phyloP scores from a whole-genome alignment of 1,284 basidiomycete genomes.

The Bondarzewia mesenterica region DNA sequence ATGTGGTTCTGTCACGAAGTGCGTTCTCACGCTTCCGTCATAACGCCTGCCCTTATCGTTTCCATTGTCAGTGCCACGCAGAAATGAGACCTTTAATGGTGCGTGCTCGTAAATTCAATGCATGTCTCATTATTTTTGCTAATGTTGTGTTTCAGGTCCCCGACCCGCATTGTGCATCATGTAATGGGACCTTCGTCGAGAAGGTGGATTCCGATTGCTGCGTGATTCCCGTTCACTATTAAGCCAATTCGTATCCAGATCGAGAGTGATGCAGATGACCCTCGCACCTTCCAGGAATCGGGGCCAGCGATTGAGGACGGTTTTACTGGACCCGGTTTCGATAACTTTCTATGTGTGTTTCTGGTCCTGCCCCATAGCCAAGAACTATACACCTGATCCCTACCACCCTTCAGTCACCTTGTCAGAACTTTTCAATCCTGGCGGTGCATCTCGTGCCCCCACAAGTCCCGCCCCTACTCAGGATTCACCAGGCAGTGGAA shows the following conservation, averaged over 20 bases:
- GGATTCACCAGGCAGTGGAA: background rate
- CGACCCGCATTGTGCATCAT: constrained; percentile 68
- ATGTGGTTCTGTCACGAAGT: constrained; percentile 78
- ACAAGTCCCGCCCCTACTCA: background rate
- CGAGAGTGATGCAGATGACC: constrained; percentile 65
- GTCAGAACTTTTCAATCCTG: constrained; percentile 5
- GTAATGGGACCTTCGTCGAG: constrained; percentile 67
- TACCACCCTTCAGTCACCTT: constrained; percentile 4
- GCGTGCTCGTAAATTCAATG: constrained; percentile 14
- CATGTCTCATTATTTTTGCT: background rate
- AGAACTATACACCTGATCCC: background rate
- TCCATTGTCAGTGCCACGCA: constrained; percentile 50
- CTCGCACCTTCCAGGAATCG: constrained; percentile 48
- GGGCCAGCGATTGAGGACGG: constrained; percentile 24
- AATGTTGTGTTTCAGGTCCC: constrained; percentile 40
- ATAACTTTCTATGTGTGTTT: constrained; percentile 37
- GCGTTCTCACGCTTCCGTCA: constrained; percentile 13
- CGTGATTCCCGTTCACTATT: constrained; percentile 3
- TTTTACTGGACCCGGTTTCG: constrained; percentile 28
- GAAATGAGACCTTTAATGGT: constrained; percentile 81
- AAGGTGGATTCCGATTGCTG: constrained; percentile 35
- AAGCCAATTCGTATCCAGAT: constrained; percentile 35
- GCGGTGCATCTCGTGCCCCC: background rate
- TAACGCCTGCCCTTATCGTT: background rate
- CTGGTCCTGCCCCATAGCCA: constrained; percentile 3